Percentiles rank a stretch among this genome's conserved stretches.
phyloP scores from a whole-genome alignment of 305 asterid species.

The Fraxinus velutina region DNA sequence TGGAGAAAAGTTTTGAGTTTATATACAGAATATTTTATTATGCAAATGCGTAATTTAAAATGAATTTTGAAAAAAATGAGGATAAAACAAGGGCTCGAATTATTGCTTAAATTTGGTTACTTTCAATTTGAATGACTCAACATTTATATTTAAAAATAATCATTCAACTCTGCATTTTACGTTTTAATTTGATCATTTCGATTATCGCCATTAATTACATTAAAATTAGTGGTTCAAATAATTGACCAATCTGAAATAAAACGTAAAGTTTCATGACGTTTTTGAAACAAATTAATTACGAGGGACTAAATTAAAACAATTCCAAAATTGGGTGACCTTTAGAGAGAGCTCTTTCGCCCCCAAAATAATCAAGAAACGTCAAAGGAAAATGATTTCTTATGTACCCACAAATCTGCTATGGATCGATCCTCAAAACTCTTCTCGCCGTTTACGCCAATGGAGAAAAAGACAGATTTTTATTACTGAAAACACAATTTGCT shows the following conservation, averaged over 20 bases:
- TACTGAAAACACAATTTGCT: constrained; percentile 2
- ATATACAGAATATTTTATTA: no score
- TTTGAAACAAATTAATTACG: not conserved
- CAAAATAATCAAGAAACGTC: not conserved
- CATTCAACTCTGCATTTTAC: not conserved
- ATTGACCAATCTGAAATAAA: not conserved
- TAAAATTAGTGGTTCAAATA: not conserved
- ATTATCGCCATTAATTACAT: not conserved
- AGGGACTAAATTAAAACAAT: not conserved
- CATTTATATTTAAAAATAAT: no score
- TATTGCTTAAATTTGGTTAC: not conserved
- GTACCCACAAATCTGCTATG: not conserved
- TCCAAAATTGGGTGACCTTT: not conserved
- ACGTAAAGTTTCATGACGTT: not conserved
- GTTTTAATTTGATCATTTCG: not conserved
- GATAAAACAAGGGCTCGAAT: no score
- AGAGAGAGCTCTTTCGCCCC: not conserved
- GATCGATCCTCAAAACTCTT: not conserved
- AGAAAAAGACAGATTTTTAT: not conserved
- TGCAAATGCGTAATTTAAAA: no score
- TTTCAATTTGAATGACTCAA: not conserved
- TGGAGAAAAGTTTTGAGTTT: no score
- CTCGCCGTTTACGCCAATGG: constrained; percentile 13
- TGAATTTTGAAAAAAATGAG: no score
- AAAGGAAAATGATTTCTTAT: not conserved